Conservation (phyloP, 768 basidiomycete species). For the Podaxis carcinomalis region DNA sequence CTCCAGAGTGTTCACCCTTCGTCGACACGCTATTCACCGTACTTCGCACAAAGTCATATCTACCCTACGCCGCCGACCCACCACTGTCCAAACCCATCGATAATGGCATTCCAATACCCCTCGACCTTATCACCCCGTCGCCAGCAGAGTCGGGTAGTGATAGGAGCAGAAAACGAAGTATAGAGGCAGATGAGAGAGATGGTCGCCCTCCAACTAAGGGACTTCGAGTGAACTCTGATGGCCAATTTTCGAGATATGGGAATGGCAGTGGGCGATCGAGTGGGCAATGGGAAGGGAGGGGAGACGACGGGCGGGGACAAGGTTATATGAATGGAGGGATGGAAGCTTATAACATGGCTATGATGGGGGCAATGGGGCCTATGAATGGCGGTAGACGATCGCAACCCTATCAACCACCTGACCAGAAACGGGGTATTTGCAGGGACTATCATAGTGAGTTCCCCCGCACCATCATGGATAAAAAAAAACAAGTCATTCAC, state of each 20-base stretch:
- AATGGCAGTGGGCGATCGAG: conserved; percentile 36
- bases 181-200: conserved; percentile 59
- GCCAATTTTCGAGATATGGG: conserved; percentile 61
- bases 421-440: conserved; percentile 75
- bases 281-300: conserved; percentile 40
- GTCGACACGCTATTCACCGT: conserved; percentile 84
- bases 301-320: conserved; percentile 26
- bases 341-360: conserved; percentile 25
- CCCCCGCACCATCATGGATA: background rate
- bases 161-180: conserved; percentile 61
- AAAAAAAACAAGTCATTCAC: background rate
- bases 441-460: conserved; percentile 89
- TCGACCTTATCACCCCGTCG: conserved; percentile 48
- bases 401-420: conserved; percentile 65
- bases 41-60: conserved; percentile 80
- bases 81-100: conserved; percentile 46
- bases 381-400: conserved; percentile 40
- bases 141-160: conserved; percentile 38
- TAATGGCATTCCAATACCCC: conserved; percentile 75
- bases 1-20: conserved; percentile 64
- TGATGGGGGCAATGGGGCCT: conserved; percentile 28
- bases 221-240: conserved; percentile 59
- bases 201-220: conserved; percentile 63
- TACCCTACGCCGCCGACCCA: conserved; percentile 56
- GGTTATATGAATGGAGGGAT: conserved; percentile 28